These are phyloP conservation scores for Mycena citricolor DNA, from an alignment of 1,284 basidiomycete species.

Conservation along the genomic window DNA sequence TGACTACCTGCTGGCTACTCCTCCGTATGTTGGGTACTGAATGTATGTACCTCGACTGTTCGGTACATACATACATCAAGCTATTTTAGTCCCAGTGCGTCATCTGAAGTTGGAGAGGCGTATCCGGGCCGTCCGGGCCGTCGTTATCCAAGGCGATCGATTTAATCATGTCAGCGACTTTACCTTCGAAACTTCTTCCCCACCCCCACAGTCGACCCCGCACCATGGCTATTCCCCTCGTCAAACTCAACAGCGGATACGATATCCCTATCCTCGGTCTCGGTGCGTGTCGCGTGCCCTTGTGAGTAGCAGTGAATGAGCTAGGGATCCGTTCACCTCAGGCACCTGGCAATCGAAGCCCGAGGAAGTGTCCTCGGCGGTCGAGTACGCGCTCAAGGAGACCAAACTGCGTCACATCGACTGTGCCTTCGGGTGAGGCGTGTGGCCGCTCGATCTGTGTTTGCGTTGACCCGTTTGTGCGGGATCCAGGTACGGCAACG, in stretches of 20 bases:
- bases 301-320: no score
- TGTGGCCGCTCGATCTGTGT: constrained; percentile 32
- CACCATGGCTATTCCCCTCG: constrained; percentile 43
- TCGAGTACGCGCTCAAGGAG: constrained; percentile 71
- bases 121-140: no score
- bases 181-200: no score
- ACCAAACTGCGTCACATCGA: constrained; percentile 80
- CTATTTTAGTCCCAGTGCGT: no score
- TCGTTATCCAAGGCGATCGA: no score
- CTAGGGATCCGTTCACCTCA: constrained; percentile 29
- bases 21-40: no score
- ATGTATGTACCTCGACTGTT: no score
- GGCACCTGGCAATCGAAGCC: constrained; percentile 82
- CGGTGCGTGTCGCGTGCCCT: constrained; percentile 45
- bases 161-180: no score
- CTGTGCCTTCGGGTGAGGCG: constrained; percentile 60
- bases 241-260: constrained; percentile 69
- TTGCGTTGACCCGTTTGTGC: constrained; percentile 30
- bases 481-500: constrained; percentile 74
- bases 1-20: no score
- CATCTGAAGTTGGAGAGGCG: no score
- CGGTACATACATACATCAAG: no score
- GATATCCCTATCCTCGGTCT: constrained; percentile 74
- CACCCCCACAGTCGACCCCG: no score
- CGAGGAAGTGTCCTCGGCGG: constrained; percentile 68